Base-by-base conservation (phyloP, 495 filamentous ascomycete genomes). In the Neurospora sp. region DNA sequence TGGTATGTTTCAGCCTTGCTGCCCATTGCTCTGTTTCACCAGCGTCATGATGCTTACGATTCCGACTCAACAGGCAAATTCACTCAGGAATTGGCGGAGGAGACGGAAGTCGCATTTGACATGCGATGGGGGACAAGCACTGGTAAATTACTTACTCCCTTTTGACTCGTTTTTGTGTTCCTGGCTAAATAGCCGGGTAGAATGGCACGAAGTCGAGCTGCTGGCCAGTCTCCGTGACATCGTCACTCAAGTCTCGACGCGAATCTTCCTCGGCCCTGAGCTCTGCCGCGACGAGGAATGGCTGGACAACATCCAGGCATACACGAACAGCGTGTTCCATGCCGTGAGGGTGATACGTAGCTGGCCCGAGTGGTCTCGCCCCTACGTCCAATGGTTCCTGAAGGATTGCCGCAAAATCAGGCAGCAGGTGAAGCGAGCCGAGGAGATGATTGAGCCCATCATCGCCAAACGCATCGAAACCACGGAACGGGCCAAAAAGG, bases 241-340 rank as follows among this genome's bases (percentile, higher is more conserved):
- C 27, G 77, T 87, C 3, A 81, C 83, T 40, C 81, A 80, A 8
- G 5, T 86, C 37, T 85, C 84, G 0, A 80, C 83, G 2, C 73
- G 81, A 7, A 77, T 81, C 18, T 85, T 86, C 48, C 68, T 86
- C 27, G 84, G 84, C 39, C 75, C 79, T 40, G 77, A 79, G 31
- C 72, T 83, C 73, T 82, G 81, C 73, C 81, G 81, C 5, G 75
- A 85, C 73, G 71, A 78, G 39, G 77, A 83, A 7, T 87, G 84
- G 83, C 76, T 83, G 41, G 70, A 84, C 68, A 78, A 22, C 18
- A 59, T 22, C 48, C 44, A 44, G 11, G 44, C 41, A 35, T 72
- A 37, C 71, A 72, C 71, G 20, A 40, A 68, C 6, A 61, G 44
- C 61, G 7, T 72, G 7, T 40, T 69, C 20, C 16, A 14, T 3